Percentiles rank a stretch among this genome's conserved stretches.
phyloP scores from a whole-genome alignment of 176 grass and related monocot genomes.

The Aegilops bicornis region DNA sequence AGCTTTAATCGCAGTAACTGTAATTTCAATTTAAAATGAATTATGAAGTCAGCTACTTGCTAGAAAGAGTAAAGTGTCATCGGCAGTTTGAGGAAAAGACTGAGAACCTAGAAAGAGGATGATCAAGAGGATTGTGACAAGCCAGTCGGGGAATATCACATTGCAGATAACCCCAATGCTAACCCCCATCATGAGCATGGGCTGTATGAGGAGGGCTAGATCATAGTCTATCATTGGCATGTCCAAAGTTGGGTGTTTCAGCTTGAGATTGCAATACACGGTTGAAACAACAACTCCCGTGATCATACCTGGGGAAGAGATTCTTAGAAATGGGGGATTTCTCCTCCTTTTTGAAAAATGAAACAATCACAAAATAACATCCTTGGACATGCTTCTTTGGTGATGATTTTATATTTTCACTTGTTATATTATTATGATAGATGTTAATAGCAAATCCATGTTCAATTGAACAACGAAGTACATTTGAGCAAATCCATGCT shows the following conservation, averaged over 20 bases:
- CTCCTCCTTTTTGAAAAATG: background rate
- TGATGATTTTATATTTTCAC: background rate
- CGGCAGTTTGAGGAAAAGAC: background rate
- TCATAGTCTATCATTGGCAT: slow-evolving; percentile 83
- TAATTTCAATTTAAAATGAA: background rate
- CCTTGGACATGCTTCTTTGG: background rate
- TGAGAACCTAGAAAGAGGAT: slow-evolving; percentile 66
- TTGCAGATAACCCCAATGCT: slow-evolving; percentile 73
- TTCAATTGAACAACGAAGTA: background rate
- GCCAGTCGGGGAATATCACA: slow-evolving; percentile 74
- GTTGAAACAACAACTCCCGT: slow-evolving; percentile 67
- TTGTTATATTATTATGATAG: background rate
- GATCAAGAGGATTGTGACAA: slow-evolving; percentile 66
- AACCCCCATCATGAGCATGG: slow-evolving; percentile 89
- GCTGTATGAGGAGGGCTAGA: slow-evolving; percentile 70
- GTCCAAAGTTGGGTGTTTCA: slow-evolving; percentile 66
- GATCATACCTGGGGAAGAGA: slow-evolving; percentile 64
- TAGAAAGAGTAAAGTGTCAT: background rate
- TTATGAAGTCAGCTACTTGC: background rate
- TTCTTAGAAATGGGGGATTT: background rate
- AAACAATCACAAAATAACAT: background rate
- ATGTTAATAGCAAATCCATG: background rate
- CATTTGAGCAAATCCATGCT: background rate
- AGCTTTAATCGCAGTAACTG: slow-evolving; percentile 64
- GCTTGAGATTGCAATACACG: slow-evolving; percentile 74